Conservation (phyloP, 2,329 filamentous ascomycete species). For the Thyridium curvatum region DNA sequence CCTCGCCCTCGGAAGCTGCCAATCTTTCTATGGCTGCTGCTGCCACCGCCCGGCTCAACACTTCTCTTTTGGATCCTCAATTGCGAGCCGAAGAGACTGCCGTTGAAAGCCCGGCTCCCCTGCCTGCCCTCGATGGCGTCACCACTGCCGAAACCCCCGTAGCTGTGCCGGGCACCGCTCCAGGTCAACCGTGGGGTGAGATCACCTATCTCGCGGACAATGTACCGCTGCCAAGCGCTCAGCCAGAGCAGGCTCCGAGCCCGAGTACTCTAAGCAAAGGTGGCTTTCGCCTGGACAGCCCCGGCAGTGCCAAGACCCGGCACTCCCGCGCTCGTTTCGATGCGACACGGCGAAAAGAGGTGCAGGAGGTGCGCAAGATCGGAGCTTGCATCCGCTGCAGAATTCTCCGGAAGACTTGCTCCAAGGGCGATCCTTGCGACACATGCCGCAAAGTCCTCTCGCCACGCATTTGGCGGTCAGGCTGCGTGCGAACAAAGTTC, state of each 20-base stretch:
- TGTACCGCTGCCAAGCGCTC: conserved; percentile 18
- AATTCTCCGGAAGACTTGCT: conserved; percentile 61
- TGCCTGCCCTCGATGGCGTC: background rate
- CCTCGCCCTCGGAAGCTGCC: conserved; percentile 34
- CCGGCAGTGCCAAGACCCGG: conserved; percentile 39
- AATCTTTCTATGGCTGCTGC: conserved; percentile 51
- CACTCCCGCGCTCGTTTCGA: conserved; percentile 53
- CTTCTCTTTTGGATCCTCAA: conserved; percentile 46
- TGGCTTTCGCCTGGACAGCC: conserved; percentile 48
- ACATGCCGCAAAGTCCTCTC: conserved; percentile 58
- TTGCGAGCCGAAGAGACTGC: conserved; percentile 18
- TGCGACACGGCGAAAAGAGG: conserved; percentile 53
- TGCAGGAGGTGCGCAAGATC: conserved; percentile 58
- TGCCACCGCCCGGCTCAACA: conserved; percentile 48
- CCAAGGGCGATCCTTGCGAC: conserved; percentile 55
- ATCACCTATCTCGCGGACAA: conserved; percentile 41
- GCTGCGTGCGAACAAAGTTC: conserved; percentile 56
- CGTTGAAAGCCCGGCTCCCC: conserved; percentile 9
- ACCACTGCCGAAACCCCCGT: conserved; percentile 8
- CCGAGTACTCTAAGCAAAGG: conserved; percentile 29
- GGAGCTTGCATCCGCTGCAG: conserved; percentile 61
- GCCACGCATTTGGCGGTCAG: conserved; percentile 58
- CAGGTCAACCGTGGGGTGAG: conserved; percentile 44
- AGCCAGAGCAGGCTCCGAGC: conserved; percentile 9
- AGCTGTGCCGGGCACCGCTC: background rate